A percentile compares a stretch with the other conserved stretches of the same genome.
These are phyloP conservation scores for Leccinum angustisporum DNA, from an alignment of 1,284 basidiomycete species.

Conservation along the genomic window DNA sequence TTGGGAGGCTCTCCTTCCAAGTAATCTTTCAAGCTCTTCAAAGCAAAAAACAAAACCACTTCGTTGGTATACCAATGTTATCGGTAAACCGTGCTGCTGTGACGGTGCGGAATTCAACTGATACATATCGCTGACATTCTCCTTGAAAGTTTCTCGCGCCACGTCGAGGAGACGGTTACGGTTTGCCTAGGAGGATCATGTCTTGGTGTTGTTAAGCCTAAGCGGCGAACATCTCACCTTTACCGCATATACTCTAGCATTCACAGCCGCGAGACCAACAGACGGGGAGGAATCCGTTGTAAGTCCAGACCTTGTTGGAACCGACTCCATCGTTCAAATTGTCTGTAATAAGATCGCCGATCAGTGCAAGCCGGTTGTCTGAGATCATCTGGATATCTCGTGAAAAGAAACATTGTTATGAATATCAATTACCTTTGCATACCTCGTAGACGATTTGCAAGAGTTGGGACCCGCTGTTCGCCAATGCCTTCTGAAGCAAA, in stretches of 20 bases:
- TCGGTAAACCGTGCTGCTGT: slow-evolving; percentile 60
- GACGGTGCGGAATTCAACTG: slow-evolving; percentile 58
- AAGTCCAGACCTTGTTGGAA: slow-evolving; percentile 52
- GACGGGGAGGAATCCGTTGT: not conserved
- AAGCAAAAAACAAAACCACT: slow-evolving; percentile 65
- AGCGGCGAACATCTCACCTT: slow-evolving; percentile 44
- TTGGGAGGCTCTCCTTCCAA: slow-evolving; percentile 62
- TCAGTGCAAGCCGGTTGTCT: slow-evolving; percentile 64
- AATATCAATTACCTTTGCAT: not conserved
- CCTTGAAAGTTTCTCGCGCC: slow-evolving; percentile 88
- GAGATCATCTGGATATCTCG: slow-evolving; percentile 58
- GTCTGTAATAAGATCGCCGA: slow-evolving; percentile 57
- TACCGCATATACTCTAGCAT: slow-evolving; percentile 82
- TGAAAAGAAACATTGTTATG: not conserved
- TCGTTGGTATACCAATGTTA: slow-evolving; percentile 69
- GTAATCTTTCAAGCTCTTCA: slow-evolving; percentile 57
- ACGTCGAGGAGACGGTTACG: slow-evolving; percentile 85
- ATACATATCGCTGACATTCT: slow-evolving; percentile 87
- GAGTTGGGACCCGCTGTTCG: slow-evolving; percentile 57
- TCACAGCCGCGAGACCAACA: slow-evolving; percentile 60
- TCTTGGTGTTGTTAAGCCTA: not conserved
- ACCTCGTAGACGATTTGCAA: slow-evolving; percentile 65
- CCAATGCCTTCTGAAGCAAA: slow-evolving; percentile 57
- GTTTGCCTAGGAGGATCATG: slow-evolving; percentile 51
- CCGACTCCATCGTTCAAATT: slow-evolving; percentile 73